Conservation (phyloP, 345 rosid genomes). For the rapeseed (Brassica napus) region Da-Ae NC_063440.1:28242001-28242500, state of each 20-base stretch:
- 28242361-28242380: conserved; percentile 42
- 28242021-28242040: conserved; percentile 20
- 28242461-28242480: conserved; percentile 39
- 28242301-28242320: conserved; percentile 41
- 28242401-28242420: conserved; percentile 50
- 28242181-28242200: conserved; percentile 15
- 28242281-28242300: conserved; percentile 52
- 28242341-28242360: conserved; percentile 38
- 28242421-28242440: conserved; percentile 72
- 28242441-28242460: conserved; percentile 71
- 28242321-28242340: conserved; percentile 22
- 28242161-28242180: neutral
- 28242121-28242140: conserved; percentile 17
- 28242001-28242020: conserved; percentile 15
- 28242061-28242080: conserved; percentile 80
- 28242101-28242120: conserved; percentile 62
- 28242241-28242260: conserved; percentile 33
- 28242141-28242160: conserved; percentile 24
- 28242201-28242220: conserved; percentile 32
- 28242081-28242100: conserved; percentile 81
- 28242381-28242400: conserved; percentile 63
- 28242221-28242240: conserved; percentile 35
- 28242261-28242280: conserved; percentile 34
- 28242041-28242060: conserved; percentile 45
- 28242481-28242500: conserved; percentile 93